Percentiles rank a stretch among this genome's conserved stretches.
Conservation (phyloP, 441 rosid genomes). For the Bruguiera hainesii region DNA sequence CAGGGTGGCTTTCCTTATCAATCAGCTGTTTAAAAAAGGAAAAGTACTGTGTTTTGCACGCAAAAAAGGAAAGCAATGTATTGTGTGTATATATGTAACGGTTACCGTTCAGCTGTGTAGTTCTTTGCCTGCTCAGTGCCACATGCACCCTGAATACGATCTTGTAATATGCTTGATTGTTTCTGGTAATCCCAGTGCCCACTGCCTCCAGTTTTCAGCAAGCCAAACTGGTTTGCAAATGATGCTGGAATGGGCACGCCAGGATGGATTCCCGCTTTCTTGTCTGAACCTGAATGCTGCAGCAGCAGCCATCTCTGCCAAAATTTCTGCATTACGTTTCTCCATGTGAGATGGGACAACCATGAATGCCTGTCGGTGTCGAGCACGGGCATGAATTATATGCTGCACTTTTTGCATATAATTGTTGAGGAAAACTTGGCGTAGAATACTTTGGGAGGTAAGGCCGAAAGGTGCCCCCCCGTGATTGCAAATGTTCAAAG, state of each 20-base stretch:
- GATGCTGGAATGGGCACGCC: background rate
- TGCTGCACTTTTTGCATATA: background rate
- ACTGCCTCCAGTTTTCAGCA: conserved; percentile 6
- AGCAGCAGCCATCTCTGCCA: background rate
- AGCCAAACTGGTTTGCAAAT: conserved; percentile 2
- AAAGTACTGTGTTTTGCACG: conserved; percentile 17
- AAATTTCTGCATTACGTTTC: background rate
- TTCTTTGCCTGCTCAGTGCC: conserved; percentile 13
- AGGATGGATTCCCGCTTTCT: background rate
- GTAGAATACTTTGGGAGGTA: background rate
- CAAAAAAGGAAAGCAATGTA: conserved; percentile 29
- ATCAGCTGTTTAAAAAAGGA: conserved; percentile 31
- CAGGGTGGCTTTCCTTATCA: conserved; percentile 24
- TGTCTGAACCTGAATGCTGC: background rate
- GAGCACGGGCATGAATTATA: background rate
- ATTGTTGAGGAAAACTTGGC: background rate
- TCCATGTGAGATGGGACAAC: background rate
- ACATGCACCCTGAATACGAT: conserved; percentile 11
- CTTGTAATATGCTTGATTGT: conserved; percentile 8
- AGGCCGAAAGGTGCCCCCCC: background rate
- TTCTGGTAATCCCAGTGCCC: background rate
- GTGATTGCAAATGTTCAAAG: background rate
- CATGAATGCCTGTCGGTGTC: too few relatives aligned
- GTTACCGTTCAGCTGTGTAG: conserved; percentile 17
- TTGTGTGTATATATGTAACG: conserved; percentile 32